Conservation (phyloP, 2,329 filamentous ascomycete genomes). For the Diatrype stigma region DNA sequence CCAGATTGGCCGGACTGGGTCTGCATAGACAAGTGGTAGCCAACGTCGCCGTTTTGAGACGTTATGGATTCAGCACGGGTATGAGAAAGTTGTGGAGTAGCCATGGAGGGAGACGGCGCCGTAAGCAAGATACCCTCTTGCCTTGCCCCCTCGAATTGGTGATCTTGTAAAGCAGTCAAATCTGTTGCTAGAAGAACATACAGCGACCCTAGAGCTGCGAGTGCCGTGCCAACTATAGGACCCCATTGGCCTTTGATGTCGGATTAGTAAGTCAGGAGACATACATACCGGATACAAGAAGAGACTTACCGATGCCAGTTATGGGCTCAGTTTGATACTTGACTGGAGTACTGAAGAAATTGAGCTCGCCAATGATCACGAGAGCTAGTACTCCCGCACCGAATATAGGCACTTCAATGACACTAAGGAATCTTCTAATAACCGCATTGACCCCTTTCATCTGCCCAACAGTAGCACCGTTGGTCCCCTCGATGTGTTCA, state of each 20-base stretch:
- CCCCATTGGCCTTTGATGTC: constrained; percentile 50
- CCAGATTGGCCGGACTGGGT: constrained; percentile 3
- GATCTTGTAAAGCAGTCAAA: constrained; percentile 17
- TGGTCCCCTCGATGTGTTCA: constrained; percentile 47
- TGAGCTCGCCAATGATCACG: constrained; percentile 57
- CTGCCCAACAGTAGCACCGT: constrained; percentile 45
- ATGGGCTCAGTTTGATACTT: constrained; percentile 59
- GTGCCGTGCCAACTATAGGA: constrained; percentile 52
- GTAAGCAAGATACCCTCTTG: constrained; percentile 7
- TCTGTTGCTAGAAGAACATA: constrained; percentile 45
- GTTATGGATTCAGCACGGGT: background rate
- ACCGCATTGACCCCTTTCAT: constrained; percentile 54
- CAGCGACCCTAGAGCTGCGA: constrained; percentile 56
- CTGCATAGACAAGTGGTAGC: background rate
- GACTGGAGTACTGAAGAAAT: constrained; percentile 57
- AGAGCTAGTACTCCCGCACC: constrained; percentile 55
- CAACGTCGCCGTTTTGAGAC: constrained; percentile 4
- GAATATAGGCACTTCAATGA: constrained; percentile 56
- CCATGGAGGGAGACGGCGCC: constrained; percentile 22
- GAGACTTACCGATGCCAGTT: constrained; percentile 49
- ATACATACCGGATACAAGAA: background rate
- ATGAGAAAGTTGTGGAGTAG: background rate
- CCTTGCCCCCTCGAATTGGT: constrained; percentile 7
- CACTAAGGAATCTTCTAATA: constrained; percentile 49
- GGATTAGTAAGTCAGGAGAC: constrained; percentile 2